Percentiles rank a stretch among this genome's conserved stretches.
Evolutionary conservation across 2,329 filamentous ascomycete genomes (phyloP).

Genomic region (Alternaria viburni): DNA sequence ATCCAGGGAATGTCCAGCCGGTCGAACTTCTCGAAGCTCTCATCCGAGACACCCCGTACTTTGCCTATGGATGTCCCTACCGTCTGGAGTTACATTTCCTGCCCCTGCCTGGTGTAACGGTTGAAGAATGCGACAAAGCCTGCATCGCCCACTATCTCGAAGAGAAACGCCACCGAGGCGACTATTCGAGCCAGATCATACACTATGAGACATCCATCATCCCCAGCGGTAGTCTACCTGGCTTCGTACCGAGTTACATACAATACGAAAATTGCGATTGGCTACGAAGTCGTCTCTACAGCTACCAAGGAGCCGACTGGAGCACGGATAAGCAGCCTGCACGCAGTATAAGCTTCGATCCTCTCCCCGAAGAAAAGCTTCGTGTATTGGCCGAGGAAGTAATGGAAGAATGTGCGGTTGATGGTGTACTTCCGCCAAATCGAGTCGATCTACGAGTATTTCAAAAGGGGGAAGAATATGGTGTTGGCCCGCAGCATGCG

Average conservation of each 20-base stretch:
- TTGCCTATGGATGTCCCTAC: background rate
- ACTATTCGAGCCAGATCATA: background rate
- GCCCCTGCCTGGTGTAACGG: background rate
- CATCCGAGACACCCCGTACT: conserved; percentile 5
- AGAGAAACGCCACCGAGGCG: background rate
- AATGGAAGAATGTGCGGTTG: background rate
- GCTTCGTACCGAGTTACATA: background rate
- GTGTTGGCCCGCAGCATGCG: background rate
- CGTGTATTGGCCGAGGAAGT: background rate
- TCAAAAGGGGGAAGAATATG: background rate
- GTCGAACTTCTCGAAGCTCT: conserved; percentile 13
- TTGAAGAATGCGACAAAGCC: background rate
- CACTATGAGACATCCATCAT: background rate
- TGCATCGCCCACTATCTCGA: background rate
- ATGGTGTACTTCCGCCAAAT: background rate
- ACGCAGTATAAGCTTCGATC: background rate
- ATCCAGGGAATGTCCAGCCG: conserved; percentile 12
- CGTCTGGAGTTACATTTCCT: background rate
- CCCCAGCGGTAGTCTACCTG: background rate
- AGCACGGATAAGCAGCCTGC: background rate
- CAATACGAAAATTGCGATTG: background rate
- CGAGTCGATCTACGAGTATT: background rate
- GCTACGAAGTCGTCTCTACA: background rate
- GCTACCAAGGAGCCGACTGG: background rate
- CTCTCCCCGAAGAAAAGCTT: background rate